Percentiles rank a stretch among this genome's conserved stretches.
Conservation (phyloP, 306 rosid species). For the Fagus crenata region DNA sequence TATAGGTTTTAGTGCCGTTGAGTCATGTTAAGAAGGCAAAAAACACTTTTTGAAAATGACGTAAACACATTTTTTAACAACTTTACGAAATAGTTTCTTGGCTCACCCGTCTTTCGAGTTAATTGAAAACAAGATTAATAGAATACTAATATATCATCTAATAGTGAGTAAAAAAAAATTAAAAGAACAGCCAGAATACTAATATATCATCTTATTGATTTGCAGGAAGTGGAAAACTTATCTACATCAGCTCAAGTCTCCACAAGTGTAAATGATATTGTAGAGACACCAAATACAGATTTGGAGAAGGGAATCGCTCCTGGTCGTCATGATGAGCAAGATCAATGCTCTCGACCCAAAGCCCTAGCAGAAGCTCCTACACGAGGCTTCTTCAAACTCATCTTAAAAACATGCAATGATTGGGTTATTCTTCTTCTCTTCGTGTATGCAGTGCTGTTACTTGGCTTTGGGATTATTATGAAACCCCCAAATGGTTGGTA, state of each 20-base stretch:
- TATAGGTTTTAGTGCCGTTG: too few species aligned
- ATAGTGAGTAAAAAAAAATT: too few species aligned
- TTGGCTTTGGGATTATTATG: conserved; percentile 16
- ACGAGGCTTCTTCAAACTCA: conserved; percentile 8
- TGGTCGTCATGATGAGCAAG: not conserved
- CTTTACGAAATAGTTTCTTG: too few species aligned
- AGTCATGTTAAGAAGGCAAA: too few species aligned
- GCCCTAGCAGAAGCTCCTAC: not conserved
- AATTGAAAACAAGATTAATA: too few species aligned
- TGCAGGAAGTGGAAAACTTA: not conserved
- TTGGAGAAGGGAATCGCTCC: conserved; percentile 3
- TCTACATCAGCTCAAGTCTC: too few species aligned
- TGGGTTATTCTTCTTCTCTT: conserved; percentile 10
- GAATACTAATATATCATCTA: too few species aligned
- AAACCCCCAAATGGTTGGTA: conserved; percentile 13
- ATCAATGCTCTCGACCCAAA: not conserved
- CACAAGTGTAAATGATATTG: not conserved
- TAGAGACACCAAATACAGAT: conserved; percentile 8
- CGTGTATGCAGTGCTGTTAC: not conserved
- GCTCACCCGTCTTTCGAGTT: too few species aligned
- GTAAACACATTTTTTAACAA: too few species aligned
- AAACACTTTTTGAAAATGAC: too few species aligned
- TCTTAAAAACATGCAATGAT: conserved; percentile 1
- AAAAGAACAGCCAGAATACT: too few species aligned
- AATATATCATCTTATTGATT: too few species aligned